Percentiles rank a stretch among this genome's conserved stretches.
These are phyloP conservation scores for Hymenoscyphus albidus DNA, from an alignment of 2,329 filamentous ascomycete species.

Conservation along the genomic window DNA sequence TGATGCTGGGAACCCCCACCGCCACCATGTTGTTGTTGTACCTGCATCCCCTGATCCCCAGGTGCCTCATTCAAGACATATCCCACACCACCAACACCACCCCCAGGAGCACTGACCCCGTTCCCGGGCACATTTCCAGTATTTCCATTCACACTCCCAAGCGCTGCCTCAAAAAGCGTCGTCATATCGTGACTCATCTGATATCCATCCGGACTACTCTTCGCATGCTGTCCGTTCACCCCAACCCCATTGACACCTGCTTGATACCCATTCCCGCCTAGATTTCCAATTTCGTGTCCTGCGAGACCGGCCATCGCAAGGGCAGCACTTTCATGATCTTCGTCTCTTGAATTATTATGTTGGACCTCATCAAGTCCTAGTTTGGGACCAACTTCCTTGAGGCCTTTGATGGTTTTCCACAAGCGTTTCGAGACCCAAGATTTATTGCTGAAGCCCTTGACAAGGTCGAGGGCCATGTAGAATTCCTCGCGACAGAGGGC, in stretches of 20 bases:
- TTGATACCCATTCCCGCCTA: constrained; percentile 15
- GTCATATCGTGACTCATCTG: constrained; percentile 38
- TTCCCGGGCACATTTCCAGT: too few relatives aligned
- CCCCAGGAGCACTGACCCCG: too few relatives aligned
- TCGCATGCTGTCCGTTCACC: constrained; percentile 6
- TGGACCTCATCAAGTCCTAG: constrained; percentile 45
- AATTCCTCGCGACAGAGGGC: constrained; percentile 68
- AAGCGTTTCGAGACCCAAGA: constrained; percentile 69
- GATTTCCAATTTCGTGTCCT: constrained; percentile 32
- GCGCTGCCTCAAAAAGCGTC: constrained; percentile 34
- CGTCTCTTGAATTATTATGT: constrained; percentile 33
- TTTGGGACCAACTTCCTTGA: constrained; percentile 68
- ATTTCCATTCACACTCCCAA: constrained; percentile 27
- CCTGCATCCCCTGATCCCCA: constrained; percentile 5
- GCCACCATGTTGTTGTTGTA: constrained; percentile 10
- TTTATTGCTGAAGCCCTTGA: constrained; percentile 67
- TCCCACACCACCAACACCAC: constrained; percentile 1
- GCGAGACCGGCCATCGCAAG: constrained; percentile 55
- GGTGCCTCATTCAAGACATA: constrained; percentile 14
- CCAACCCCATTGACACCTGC: constrained; percentile 5
- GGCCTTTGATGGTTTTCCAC: constrained; percentile 62
- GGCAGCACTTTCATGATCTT: constrained; percentile 50
- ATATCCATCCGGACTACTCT: constrained; percentile 33
- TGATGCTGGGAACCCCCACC: constrained; percentile 1
- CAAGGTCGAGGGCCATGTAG: constrained; percentile 71